Evolutionary conservation across 176 grass and related monocot genomes (phyloP), one percentile per base, ranked within the genome.

Genomic region (Hordeum marinum): DNA sequence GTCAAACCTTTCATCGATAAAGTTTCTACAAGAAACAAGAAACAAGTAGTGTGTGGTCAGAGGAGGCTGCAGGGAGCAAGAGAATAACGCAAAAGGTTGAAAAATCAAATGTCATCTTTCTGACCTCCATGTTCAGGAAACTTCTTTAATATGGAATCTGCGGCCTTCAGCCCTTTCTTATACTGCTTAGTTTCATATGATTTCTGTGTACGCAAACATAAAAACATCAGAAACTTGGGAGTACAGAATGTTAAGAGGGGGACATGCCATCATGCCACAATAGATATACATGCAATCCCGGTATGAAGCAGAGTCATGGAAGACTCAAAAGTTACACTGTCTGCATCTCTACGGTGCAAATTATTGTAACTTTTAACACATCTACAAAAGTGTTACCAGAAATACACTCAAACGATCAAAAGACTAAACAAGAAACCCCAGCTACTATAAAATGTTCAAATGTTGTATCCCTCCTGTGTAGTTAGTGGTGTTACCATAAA

Each of bases 101-200:
- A 60, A 52, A 70, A 27, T 15, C 35, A 34, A 71, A 74, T 48
- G 60, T 8, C 25, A 31, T 68, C 10, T 55, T 91, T 79, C 72
- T 78, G 26, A 99, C 97, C 97, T 80, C 97, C 97, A 94, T 99
- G 97, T 27, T 99, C 97, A 39, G 97, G 92, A 67, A 99, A 99
- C 82, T 99, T 99, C 66, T 94, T 99, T 65, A 99, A 88, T 86
- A 99, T 96, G 61, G 91, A 91, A 94, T 99, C 97, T 78, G 97
- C 97, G 80, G 97, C 91, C 75, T 99, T 99, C 75, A 99, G 59
- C 34, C 94, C 97, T 80, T 94, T 99, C 83, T 99, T 99, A 80
- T 99, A 99, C 82, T 99, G 97, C 88, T 99, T 99, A 18, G 94
- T 99, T 87, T 99, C 97, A 12, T 99, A 99, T 34, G 97, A 99